phyloP scores from a whole-genome alignment of 179 eudicot genomes.

The Heliamphora pulchella region DNA sequence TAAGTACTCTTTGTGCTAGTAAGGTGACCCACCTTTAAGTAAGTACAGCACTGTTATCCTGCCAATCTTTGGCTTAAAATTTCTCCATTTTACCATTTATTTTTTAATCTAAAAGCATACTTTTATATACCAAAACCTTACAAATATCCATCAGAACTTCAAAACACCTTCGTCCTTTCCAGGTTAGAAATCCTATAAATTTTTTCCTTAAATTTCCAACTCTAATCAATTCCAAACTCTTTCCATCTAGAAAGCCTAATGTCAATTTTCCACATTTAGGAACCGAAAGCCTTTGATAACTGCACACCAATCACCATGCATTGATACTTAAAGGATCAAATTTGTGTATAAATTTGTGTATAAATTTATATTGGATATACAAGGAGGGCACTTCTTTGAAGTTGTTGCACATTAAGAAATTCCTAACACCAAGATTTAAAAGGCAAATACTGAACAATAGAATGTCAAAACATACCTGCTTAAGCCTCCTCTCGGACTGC shows the following conservation, averaged over 20 bases:
- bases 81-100: not conserved
- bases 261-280: not conserved
- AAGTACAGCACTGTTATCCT: not conserved
- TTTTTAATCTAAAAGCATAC: not conserved
- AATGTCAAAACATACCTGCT: slow-evolving; percentile 30
- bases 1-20: not conserved
- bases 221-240: not conserved
- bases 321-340: not conserved
- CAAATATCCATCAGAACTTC: not conserved
- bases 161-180: not conserved
- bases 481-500: slow-evolving; percentile 29
- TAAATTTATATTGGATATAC: not conserved
- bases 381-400: not conserved
- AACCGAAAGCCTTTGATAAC: not conserved
- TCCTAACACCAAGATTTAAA: not conserved
- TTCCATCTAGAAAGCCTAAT: not conserved
- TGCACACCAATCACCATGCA: not conserved
- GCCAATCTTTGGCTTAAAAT: not conserved
- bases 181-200: not conserved
- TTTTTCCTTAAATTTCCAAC: not conserved
- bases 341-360: not conserved
- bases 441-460: not conserved
- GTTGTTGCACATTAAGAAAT: not conserved
- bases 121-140: not conserved
- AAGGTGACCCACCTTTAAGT: not conserved